Evolutionary conservation across 1,284 basidiomycete genomes (phyloP).

Genomic region (Coniferiporia weirii): DNA sequence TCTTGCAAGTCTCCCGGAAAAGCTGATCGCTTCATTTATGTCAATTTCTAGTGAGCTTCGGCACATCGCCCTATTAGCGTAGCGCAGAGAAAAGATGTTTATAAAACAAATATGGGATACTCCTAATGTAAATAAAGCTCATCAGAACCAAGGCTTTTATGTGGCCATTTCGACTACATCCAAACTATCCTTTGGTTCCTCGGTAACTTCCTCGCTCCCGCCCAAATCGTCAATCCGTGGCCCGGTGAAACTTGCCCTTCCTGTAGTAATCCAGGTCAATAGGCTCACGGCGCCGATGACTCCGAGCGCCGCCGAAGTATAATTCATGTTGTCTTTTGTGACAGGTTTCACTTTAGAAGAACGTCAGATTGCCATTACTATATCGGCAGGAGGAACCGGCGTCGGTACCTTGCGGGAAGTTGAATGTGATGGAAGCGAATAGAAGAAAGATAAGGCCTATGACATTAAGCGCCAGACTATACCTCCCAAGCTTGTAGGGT

Average conservation of each 20-base stretch:
- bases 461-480: slow-evolving; percentile 6
- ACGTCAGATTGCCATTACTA: neutral
- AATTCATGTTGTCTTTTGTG: slow-evolving; percentile 17
- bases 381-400: neutral
- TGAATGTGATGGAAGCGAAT: slow-evolving; percentile 19
- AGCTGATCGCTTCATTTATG: slow-evolving; percentile 13
- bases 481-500: slow-evolving; percentile 12
- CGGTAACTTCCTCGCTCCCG: neutral
- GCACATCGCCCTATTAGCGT: slow-evolving; percentile 76
- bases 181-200: neutral
- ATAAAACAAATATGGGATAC: too few relatives aligned
- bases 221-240: neutral
- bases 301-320: slow-evolving; percentile 17
- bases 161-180: neutral
- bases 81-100: slow-evolving; percentile 19
- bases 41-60: slow-evolving; percentile 59
- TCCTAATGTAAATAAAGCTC: neutral
- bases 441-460: slow-evolving; percentile 17
- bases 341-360: slow-evolving; percentile 12
- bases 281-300: slow-evolving; percentile 14
- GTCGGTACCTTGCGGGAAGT: slow-evolving; percentile 15
- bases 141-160: neutral
- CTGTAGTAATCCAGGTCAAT: slow-evolving; percentile 16
- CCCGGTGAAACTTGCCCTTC: slow-evolving; percentile 12
- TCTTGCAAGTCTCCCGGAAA: neutral